phyloP scores from a whole-genome alignment of 164 flowering plant genomes.

The Annona cherimola region DNA sequence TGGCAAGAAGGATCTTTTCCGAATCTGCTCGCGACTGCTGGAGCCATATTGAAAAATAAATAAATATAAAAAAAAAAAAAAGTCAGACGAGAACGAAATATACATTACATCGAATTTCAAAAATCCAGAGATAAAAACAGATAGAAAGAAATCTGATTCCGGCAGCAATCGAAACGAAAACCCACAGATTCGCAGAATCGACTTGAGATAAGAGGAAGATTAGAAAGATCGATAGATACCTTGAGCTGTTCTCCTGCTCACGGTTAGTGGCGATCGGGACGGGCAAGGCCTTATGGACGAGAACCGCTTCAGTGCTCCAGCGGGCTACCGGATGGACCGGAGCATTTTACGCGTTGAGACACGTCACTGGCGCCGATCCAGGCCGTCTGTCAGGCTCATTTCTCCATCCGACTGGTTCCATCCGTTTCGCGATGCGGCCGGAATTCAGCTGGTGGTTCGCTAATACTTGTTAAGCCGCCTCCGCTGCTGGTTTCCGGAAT shows the following conservation, averaged over 20 bases:
- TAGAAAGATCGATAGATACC: not conserved
- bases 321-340: no score
- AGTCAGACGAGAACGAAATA: not conserved
- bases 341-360: no score
- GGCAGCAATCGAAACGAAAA: not conserved
- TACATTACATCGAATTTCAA: not conserved
- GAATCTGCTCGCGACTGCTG: not conserved
- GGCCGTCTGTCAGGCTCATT: no score
- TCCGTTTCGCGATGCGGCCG: no score
- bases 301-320: no score
- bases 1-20: not conserved
- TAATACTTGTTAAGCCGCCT: no score
- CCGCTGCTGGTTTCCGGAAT: no score
- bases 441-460: no score
- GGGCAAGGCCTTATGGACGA: not conserved
- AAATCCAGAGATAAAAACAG: no score
- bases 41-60: not conserved
- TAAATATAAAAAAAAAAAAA: no score
- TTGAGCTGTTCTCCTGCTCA: not conserved
- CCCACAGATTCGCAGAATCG: not conserved
- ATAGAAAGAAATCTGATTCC: not conserved
- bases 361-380: no score
- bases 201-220: not conserved
- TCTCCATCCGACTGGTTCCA: no score
- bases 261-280: not conserved